Percentiles rank a stretch among this genome's conserved stretches.
Conservation (phyloP, 2,329 filamentous ascomycete genomes). For the Trichoderma sp. region DNA sequence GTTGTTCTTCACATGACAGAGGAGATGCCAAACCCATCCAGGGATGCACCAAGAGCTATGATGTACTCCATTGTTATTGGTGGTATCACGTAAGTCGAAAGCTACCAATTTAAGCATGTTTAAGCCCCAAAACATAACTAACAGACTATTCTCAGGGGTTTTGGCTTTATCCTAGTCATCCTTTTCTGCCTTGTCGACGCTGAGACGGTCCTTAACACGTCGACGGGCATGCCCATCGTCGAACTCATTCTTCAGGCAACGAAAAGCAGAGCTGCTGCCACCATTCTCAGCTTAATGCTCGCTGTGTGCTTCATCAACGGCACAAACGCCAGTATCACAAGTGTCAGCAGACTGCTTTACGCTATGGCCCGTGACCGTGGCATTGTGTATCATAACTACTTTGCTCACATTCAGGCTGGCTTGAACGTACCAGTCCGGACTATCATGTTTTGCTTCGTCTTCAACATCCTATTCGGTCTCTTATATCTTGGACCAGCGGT, state of each 20-base stretch:
- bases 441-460: slow-evolving; percentile 25
- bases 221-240: slow-evolving; percentile 20
- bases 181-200: slow-evolving; percentile 14
- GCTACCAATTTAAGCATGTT: background rate
- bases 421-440: slow-evolving; percentile 18
- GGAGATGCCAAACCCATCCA: slow-evolving; percentile 17
- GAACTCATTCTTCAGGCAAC: slow-evolving; percentile 21
- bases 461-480: slow-evolving; percentile 17
- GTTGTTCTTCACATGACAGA: slow-evolving; percentile 20
- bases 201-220: background rate
- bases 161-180: slow-evolving; percentile 13
- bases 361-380: slow-evolving; percentile 22
- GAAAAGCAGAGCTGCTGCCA: slow-evolving; percentile 16
- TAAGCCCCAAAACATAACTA: background rate
- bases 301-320: slow-evolving; percentile 19
- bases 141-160: background rate
- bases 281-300: slow-evolving; percentile 19
- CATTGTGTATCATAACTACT: slow-evolving; percentile 17
- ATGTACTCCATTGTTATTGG: slow-evolving; percentile 15
- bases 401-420: slow-evolving; percentile 17
- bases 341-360: slow-evolving; percentile 20
- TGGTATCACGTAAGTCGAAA: slow-evolving; percentile 10
- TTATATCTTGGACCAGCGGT: slow-evolving; percentile 7
- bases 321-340: slow-evolving; percentile 21
- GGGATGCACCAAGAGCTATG: slow-evolving; percentile 18